Base-by-base conservation (phyloP, 805 yeast species). In the Schwanniomyces vanrijiae region DNA sequence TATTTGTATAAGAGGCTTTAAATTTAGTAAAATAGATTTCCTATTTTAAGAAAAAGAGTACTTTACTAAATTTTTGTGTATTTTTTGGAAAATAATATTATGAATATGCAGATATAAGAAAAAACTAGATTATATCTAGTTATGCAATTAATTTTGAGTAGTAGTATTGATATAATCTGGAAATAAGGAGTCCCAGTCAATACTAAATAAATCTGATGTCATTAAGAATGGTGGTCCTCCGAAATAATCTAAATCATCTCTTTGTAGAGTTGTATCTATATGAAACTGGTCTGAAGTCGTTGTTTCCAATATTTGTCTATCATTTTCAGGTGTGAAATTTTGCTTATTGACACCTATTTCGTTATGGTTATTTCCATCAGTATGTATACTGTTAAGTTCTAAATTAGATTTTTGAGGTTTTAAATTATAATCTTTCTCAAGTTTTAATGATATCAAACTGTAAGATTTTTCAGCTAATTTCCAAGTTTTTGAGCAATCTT, bases 151-250 rank as follows among this genome's bases (percentile, higher is more conserved):
- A 28, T 13, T 31, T 31, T 31, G 35, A 16, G 9, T 31, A 14
- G 3, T 31, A 14, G 35, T 31, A 11, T 31, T 31, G 19, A 31
- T 16, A 11, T 37, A 37, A 37, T 37, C 39, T 19, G 25, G 39
- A 37, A 37, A 20, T 37, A 37, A 20, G 7, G 39, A 37, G n/a
- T 20, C 39, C 25, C 39, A 37, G 5, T 37, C 39, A 20, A 37
- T 37, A 37, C 11, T 37, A 14, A 37, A 37, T n/a, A 21, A 20
- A 37, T 37, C 39, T 13, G 39, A 21, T 20, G 39, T 37, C 39
- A 37, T 37, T n/a, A 37, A 11, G 19, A 37, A 37, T 20, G 39
- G 39, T 11, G 25, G 39, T 2, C 39, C 39, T 11, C 39, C 39
- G 20, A 37, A 37, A 37, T 37, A 20, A 20, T 37, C 25, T 10